Evolutionary conservation across 345 rosid genomes (phyloP), one percentile per base, ranked within the genome.

Genomic region (Gossypium turneri): DNA sequence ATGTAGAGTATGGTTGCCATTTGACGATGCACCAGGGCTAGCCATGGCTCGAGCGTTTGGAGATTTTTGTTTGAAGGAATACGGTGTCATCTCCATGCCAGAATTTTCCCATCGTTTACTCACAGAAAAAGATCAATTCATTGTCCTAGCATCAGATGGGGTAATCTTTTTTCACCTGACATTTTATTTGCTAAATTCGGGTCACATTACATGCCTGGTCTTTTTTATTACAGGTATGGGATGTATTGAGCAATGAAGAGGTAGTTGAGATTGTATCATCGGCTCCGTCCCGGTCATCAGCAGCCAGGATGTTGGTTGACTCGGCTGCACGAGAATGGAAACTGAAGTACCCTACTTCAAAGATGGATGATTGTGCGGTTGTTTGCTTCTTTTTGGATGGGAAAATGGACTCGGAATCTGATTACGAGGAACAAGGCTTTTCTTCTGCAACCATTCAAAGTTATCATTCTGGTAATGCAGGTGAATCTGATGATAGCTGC

Each of bases 41-140:
- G 99, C 99, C 72, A 96, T 96, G 98, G 99, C 99, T 64, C 88
- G 99, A 67, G 99, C 99, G 24, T 96, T 96, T 74, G 99, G 99
- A 17, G 99, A 96, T 83, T 96, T 96, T 78, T 96, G 99, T 86
- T 82, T 96, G 68, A 96, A 96, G 87, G 99, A 96, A 74, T 96
- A 96, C 51, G 99, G 99, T 63, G 98, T 96, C 53, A 96, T 96
- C 70, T 96, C 98, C 0, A 80, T 92, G 34, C 99, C 98, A 0
- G 99, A 96, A 75, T 89, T 96, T 77, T 90, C 98, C 79, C 97
- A 96, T 76, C 90, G 91, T 15, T 15, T 83, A 62, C 95, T 96
- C 13, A 90, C 97, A 11, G 98, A 93, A 7, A 83, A 72, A 80
- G 99, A 96, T 83, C 98, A 92, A 77, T 96, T 96, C 85, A 88